Conservation (phyloP, 805 yeast genomes). For the Hanseniaspora osmophila region DNA sequence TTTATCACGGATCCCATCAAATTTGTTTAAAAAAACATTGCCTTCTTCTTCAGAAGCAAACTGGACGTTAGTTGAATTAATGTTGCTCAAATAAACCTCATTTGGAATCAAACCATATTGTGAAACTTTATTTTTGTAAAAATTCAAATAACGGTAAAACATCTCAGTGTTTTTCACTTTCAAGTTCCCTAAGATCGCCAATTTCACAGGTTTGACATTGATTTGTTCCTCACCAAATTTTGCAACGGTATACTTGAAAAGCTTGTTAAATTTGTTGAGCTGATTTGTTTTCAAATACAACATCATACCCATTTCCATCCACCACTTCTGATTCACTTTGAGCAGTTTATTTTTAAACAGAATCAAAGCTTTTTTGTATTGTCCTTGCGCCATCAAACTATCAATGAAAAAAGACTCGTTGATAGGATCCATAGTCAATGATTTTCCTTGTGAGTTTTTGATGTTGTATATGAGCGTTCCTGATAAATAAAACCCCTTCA, state of each 20-base stretch:
- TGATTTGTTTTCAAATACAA: slow-evolving; percentile 25
- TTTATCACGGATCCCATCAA: slow-evolving; percentile 14
- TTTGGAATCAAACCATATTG: slow-evolving; percentile 13
- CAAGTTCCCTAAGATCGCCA: slow-evolving; percentile 24
- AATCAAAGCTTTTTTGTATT: slow-evolving; percentile 24
- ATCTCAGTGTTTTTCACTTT: slow-evolving; percentile 13
- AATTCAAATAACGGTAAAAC: slow-evolving; percentile 23
- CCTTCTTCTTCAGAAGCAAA: slow-evolving; percentile 21
- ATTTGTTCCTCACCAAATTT: slow-evolving; percentile 21
- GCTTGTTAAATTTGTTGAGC: slow-evolving; percentile 24
- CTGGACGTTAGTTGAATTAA: neutral
- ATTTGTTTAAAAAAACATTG: slow-evolving; percentile 16
- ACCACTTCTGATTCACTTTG: slow-evolving; percentile 33
- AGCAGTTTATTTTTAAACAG: slow-evolving; percentile 24
- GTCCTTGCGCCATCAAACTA: slow-evolving; percentile 24
- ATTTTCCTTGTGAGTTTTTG: slow-evolving; percentile 11
- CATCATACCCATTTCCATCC: slow-evolving; percentile 37
- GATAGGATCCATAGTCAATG: slow-evolving; percentile 34
- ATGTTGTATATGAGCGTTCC: slow-evolving; percentile 31
- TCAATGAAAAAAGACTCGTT: slow-evolving; percentile 38
- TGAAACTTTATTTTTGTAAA: slow-evolving; percentile 16
- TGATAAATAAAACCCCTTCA: slow-evolving; percentile 24
- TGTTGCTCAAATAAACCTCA: slow-evolving; percentile 1
- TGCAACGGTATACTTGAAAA: slow-evolving; percentile 18
- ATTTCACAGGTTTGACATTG: slow-evolving; percentile 24